Evolutionary conservation across 768 basidiomycete species (phyloP).

Genomic region (Kondoa subrosea): DNA sequence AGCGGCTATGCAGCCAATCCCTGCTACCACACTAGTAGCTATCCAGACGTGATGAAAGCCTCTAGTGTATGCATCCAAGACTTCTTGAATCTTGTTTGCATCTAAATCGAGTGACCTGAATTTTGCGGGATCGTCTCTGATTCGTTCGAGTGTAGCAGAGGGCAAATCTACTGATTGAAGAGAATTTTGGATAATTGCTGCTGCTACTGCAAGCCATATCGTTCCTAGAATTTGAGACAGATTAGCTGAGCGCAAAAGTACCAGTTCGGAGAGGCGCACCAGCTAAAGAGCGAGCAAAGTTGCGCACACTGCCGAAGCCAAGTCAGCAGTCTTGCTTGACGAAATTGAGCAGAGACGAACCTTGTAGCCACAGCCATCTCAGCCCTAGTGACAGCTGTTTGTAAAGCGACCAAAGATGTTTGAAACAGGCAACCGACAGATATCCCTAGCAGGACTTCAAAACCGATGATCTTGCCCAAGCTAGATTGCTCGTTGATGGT

Average conservation of each 20-base stretch:
- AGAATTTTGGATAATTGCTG: not conserved
- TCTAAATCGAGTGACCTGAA: not conserved
- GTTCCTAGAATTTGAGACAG: no score
- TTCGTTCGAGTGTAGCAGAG: not conserved
- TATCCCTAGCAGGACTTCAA: constrained; percentile 39
- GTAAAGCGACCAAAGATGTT: not conserved
- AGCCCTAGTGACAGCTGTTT: not conserved
- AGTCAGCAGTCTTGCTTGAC: not conserved
- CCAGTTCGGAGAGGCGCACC: no score
- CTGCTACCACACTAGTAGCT: not conserved
- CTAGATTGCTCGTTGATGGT: constrained; percentile 42
- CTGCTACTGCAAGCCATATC: not conserved
- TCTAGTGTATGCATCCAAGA: not conserved
- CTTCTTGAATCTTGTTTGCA: not conserved
- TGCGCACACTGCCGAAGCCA: not conserved
- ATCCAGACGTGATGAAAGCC: not conserved
- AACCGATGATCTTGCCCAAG: constrained; percentile 43
- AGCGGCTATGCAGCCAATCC: not conserved
- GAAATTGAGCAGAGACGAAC: not conserved
- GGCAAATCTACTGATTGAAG: not conserved
- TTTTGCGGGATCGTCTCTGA: not conserved
- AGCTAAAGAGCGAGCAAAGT: not conserved
- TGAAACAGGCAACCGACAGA: constrained; percentile 2
- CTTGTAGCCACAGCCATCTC: not conserved
- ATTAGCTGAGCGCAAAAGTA: no score